These are phyloP conservation scores for Chrysoporthe puriensis DNA, from an alignment of 2,329 filamentous ascomycete species.

Conservation along the genomic window DNA sequence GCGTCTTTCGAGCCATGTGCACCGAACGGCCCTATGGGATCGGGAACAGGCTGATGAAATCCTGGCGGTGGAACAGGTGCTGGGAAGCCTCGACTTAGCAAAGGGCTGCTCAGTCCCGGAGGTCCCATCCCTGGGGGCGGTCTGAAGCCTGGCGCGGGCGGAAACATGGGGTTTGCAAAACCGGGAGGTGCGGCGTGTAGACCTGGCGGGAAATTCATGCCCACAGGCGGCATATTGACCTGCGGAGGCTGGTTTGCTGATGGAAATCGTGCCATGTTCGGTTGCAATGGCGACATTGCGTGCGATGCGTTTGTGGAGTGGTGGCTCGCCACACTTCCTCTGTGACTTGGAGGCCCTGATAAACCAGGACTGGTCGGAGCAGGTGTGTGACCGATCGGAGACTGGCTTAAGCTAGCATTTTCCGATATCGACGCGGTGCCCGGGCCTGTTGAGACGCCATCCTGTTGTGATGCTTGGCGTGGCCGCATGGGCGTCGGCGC, in stretches of 20 bases:
- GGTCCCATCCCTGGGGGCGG: constrained; percentile 53
- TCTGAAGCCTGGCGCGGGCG: constrained; percentile 47
- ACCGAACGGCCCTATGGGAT: constrained; percentile 45
- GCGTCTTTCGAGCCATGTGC: constrained; percentile 40
- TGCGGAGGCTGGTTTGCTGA: constrained; percentile 44
- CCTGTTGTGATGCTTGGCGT: constrained; percentile 79
- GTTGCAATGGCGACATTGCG: constrained; percentile 66
- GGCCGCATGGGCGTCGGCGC: constrained; percentile 77
- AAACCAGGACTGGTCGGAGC: constrained; percentile 68
- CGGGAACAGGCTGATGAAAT: constrained; percentile 51
- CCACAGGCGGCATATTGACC: constrained; percentile 60
- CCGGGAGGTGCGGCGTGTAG: constrained; percentile 47
- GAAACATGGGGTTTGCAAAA: constrained; percentile 57
- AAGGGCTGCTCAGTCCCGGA: constrained; percentile 53
- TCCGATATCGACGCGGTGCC: constrained; percentile 66
- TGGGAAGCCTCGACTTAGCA: constrained; percentile 48
- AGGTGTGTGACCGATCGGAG: constrained; percentile 65
- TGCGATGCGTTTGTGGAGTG: constrained; percentile 43
- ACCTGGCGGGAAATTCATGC: constrained; percentile 58
- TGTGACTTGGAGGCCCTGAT: constrained; percentile 65
- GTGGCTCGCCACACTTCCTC: constrained; percentile 49
- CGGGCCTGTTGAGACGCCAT: constrained; percentile 69
- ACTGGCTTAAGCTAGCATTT: constrained; percentile 59
- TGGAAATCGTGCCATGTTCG: constrained; percentile 49
- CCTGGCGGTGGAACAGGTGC: constrained; percentile 56